Conservation (phyloP, 1,284 basidiomycete genomes). For the Cystobasidiaceae sp. region DNA sequence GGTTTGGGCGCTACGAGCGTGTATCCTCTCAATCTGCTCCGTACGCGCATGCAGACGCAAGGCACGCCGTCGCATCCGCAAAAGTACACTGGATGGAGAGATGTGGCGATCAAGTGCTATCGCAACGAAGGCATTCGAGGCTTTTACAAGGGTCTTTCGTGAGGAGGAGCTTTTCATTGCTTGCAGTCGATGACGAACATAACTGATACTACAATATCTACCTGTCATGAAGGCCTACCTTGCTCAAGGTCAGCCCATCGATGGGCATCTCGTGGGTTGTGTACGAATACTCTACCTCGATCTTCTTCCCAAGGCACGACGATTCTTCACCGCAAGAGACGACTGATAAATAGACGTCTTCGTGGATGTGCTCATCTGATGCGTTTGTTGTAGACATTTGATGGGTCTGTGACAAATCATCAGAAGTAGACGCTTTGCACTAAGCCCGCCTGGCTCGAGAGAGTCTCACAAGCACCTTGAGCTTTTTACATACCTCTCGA, state of each 20-base stretch:
- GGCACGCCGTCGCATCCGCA: constrained; percentile 89
- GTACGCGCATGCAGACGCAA: constrained; percentile 91
- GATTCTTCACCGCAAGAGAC: too few species aligned
- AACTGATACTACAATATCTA: neutral
- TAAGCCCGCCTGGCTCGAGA: too few species aligned
- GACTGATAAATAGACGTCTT: too few species aligned
- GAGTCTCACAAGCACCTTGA: too few species aligned
- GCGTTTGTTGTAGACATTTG: too few species aligned
- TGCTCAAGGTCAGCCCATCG: constrained; percentile 29
- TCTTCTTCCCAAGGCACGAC: constrained; percentile 12
- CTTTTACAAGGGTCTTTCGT: constrained; percentile 72
- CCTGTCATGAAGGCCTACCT: constrained; percentile 8
- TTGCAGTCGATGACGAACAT: neutral
- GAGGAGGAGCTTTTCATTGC: neutral
- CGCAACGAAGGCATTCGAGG: constrained; percentile 83
- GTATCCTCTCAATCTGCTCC: constrained; percentile 65
- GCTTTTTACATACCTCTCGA: too few species aligned
- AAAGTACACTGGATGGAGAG: constrained; percentile 76
- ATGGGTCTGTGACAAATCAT: too few species aligned
- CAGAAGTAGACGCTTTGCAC: too few species aligned
- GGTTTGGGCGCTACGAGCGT: constrained; percentile 49
- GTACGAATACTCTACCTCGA: constrained; percentile 27
- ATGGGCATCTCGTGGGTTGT: constrained; percentile 26
- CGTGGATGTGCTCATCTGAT: too few species aligned
- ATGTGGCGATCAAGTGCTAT: constrained; percentile 78